Percentiles rank a stretch among this genome's conserved stretches.
Evolutionary conservation across 108 stramenopile genomes (phyloP).

Genomic region (Skeletonema marinoi): DNA sequence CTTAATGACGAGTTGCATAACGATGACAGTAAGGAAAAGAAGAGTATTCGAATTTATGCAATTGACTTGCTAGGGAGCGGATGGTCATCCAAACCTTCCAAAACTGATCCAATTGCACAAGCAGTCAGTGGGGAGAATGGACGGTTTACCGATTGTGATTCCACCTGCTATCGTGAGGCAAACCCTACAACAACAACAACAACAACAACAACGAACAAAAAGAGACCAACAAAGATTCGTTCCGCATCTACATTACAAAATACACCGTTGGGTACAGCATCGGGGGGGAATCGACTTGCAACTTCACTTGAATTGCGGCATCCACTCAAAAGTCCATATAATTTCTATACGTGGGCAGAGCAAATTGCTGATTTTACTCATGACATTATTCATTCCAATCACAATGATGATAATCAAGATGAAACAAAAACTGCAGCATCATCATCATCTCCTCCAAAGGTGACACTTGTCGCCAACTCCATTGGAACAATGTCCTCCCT

Average conservation of each 20-base stretch:
- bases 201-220: not conserved
- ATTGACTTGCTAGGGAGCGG: conserved; percentile 92
- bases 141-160: conserved; percentile 47
- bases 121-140: conserved; percentile 67
- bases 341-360: conserved; percentile 93
- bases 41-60: conserved; percentile 77
- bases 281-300: conserved; percentile 43
- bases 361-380: conserved; percentile 74
- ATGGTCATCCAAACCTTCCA: conserved; percentile 81
- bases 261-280: conserved; percentile 62
- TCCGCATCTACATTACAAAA: conserved; percentile 41
- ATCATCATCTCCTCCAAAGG: conserved; percentile 2
- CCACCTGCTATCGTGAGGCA: conserved; percentile 27
- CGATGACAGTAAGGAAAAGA: conserved; percentile 4
- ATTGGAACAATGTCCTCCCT: conserved; percentile 89
- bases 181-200: not conserved
- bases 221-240: conserved; percentile 17
- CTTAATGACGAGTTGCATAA: conserved; percentile 2
- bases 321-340: conserved; percentile 70
- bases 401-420: not conserved
- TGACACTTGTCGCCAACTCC: conserved; percentile 90
- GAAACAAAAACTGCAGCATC: too few species aligned
- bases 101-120: conserved; percentile 45
- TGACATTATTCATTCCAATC: conserved; percentile 45
- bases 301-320: not conserved